Evolutionary conservation across 176 grass and related monocot genomes (phyloP).

Genomic region (Dendrocalamus sinicus): DNA sequence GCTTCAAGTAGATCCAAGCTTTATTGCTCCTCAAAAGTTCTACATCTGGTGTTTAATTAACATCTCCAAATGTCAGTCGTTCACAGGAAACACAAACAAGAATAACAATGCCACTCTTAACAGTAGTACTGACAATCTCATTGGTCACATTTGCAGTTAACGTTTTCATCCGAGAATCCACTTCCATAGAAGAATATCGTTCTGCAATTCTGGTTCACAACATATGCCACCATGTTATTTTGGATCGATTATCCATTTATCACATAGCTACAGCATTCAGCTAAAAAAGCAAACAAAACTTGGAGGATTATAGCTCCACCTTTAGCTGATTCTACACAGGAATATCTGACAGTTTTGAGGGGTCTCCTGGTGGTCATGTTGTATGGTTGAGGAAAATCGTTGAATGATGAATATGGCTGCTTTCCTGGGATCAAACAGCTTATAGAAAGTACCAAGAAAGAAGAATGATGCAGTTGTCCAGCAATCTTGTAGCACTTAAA

Average conservation of each 20-base stretch:
- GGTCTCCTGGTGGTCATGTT: not conserved
- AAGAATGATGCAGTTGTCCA: not conserved
- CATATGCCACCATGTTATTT: not conserved
- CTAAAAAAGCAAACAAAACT: not conserved
- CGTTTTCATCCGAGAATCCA: not conserved
- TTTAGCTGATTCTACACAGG: not conserved
- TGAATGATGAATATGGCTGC: not conserved
- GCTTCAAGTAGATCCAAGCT: not conserved
- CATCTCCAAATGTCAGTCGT: not conserved
- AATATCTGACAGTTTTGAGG: not conserved
- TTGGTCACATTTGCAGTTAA: not conserved
- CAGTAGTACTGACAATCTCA: not conserved
- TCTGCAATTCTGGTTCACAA: not conserved
- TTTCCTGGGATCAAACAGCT: not conserved
- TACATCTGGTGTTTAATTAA: not conserved
- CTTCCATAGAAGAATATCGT: not conserved
- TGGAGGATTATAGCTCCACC: not conserved
- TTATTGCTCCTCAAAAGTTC: not conserved
- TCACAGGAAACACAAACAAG: not conserved
- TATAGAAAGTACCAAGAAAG: not conserved
- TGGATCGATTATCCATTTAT: not conserved
- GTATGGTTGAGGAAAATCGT: not conserved
- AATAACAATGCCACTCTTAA: not conserved
- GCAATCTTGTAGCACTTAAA: not conserved
- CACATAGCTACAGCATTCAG: not conserved